Evolutionary conservation across 257 asterid species (phyloP), one percentile per base, ranked within the genome.

Genomic region (Verbascum thapsus): DNA sequence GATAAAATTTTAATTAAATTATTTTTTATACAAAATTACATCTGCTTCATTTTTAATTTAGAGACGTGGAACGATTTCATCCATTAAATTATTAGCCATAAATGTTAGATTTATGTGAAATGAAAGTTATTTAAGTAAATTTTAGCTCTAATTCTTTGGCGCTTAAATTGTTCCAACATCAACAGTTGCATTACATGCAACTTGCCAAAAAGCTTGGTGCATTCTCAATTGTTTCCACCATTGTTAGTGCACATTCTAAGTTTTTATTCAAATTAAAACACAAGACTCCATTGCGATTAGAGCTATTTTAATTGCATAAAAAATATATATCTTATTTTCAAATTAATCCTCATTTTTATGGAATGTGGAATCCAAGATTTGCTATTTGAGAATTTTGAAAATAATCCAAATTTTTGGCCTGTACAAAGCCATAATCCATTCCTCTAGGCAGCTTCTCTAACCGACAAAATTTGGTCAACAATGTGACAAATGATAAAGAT

Each of bases 151-250:
- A 69, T 39, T 49, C 64, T 67, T 42, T n/a, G 64, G 38, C 92
- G 90, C 54, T 84, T 71, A 72, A 90, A 87, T 82, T 23, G 20
- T 10, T 16, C 35, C n/a, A 5, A n/a, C 11, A 78, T 82, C 78
- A 68, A 82, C 74, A 83, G 86, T 17, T 58, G 72, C 7, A 61
- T 42, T 64, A 47, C 83, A 68, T 76, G 74, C 77, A 79, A 11
- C 74, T 65, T 13, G 44, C 17, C 75, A 69, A 62, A 73, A 71
- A 53, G 68, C 56, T 10, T 41, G 18, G 22, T 43, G 57, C 63
- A 74, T 44, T 58, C 80, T 55, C 67, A 35, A 26, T 42, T 63
- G n/a, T n/a, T 48, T 70, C 52, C 74, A 51, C 63, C 72, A 43
- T 51, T 49, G 18, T 39, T 69, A 4, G 45, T 20, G 23, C n/a